These are phyloP conservation scores for Tephrocybe sp. DNA, from an alignment of 768 basidiomycete genomes.

Conservation along the genomic window DNA sequence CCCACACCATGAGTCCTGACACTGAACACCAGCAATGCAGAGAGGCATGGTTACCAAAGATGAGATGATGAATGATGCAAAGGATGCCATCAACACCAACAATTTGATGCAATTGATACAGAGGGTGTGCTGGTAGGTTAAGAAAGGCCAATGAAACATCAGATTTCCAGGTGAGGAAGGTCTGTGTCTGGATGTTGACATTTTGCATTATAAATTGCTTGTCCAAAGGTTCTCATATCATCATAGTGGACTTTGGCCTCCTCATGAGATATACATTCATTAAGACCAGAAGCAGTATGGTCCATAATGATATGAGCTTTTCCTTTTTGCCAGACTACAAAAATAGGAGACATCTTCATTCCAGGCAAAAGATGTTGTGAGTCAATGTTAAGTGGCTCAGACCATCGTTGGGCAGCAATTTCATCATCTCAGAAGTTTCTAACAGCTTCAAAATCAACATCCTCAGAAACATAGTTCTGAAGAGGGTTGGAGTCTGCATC, in stretches of 20 bases:
- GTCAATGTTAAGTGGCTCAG: not conserved
- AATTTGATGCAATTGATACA: conserved; percentile 35
- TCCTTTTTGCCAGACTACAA: not conserved
- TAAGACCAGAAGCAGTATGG: not conserved
- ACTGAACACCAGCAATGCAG: conserved; percentile 25
- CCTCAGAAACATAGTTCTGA: not conserved
- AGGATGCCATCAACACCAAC: conserved; percentile 23
- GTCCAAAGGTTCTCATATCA: conserved; percentile 22
- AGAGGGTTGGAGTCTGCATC: not conserved
- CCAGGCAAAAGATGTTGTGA: not conserved
- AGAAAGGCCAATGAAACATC: conserved; percentile 32
- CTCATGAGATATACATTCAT: not conserved
- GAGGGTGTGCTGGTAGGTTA: conserved; percentile 30
- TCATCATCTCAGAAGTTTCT: not conserved
- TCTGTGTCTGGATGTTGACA: not conserved
- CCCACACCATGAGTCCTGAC: conserved; percentile 25
- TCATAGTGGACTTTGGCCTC: conserved; percentile 14
- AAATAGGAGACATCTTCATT: not conserved
- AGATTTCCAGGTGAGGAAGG: conserved; percentile 23
- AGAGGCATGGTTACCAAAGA: conserved; percentile 28
- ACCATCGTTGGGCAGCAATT: not conserved
- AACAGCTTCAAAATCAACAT: not conserved
- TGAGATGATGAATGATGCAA: conserved; percentile 27
- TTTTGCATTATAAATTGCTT: conserved; percentile 10
- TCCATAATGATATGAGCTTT: not conserved